These are phyloP conservation scores for Xylariaceae sp. DNA, from an alignment of 2,329 filamentous ascomycete species.

Conservation along the genomic window DNA sequence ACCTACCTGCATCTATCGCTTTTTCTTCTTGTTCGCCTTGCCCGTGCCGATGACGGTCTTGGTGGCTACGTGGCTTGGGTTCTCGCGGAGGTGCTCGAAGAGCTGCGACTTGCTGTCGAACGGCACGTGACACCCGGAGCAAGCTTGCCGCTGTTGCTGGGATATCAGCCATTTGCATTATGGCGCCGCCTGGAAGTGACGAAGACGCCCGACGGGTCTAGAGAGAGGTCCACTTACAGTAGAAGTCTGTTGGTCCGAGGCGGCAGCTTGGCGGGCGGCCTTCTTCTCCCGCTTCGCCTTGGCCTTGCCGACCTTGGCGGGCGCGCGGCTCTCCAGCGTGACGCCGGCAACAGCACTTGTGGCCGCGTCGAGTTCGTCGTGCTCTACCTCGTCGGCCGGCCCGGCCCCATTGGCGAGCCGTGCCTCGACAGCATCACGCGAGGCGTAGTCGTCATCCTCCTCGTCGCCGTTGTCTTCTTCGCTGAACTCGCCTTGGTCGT, in stretches of 20 bases:
- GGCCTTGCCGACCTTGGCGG: conserved; percentile 37
- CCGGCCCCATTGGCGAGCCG: no score
- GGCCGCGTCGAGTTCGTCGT: conserved; percentile 6
- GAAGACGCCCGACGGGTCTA: no score
- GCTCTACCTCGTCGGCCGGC: conserved; percentile 7
- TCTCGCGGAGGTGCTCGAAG: conserved; percentile 66
- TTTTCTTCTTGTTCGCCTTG: conserved; percentile 30
- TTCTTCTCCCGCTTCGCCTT: conserved; percentile 44
- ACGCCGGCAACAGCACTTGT: conserved; percentile 16
- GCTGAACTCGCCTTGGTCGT: not conserved
- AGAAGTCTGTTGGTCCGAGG: no score
- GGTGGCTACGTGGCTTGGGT: conserved; percentile 55
- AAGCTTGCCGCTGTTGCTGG: conserved; percentile 31
- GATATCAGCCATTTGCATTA: no score
- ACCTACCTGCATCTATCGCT: no score
- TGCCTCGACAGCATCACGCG: conserved; percentile 34
- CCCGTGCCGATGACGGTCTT: conserved; percentile 17
- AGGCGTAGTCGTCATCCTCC: conserved; percentile 38
- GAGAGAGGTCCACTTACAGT: no score
- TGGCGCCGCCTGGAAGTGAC: no score
- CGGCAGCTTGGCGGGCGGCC: conserved; percentile 32
- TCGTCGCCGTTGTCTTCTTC: conserved; percentile 9
- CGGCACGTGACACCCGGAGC: conserved; percentile 34
- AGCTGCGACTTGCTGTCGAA: conserved; percentile 61
- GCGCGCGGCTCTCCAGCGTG: conserved; percentile 15